Conservation (phyloP, 2,329 filamentous ascomycete species). For the Aspergillus pseudoviridinutans region DNA sequence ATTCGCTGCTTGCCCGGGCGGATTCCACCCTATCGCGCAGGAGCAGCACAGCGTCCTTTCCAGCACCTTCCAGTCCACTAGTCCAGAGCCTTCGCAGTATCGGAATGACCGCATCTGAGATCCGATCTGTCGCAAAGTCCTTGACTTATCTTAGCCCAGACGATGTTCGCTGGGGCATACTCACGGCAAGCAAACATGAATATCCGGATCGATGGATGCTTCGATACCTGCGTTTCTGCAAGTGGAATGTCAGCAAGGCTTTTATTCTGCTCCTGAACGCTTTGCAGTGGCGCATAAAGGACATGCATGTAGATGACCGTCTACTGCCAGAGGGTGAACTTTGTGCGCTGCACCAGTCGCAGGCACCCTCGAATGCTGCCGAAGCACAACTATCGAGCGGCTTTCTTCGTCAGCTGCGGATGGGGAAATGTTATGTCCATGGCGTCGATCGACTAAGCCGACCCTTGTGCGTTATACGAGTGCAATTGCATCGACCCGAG, state of each 20-base stretch:
- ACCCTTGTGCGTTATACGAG: conserved; percentile 78
- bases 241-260: conserved; percentile 89
- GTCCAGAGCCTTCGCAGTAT: conserved; percentile 6
- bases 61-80: conserved; percentile 4
- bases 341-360: conserved; percentile 55
- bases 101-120: conserved; percentile 41
- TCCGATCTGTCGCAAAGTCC: conserved; percentile 73
- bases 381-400: conserved; percentile 64
- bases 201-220: conserved; percentile 79
- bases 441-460: conserved; percentile 74
- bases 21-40: conserved; percentile 43
- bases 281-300: conserved; percentile 77
- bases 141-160: conserved; percentile 71
- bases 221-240: conserved; percentile 73
- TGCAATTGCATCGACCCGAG: conserved; percentile 72
- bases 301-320: conserved; percentile 81
- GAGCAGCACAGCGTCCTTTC: conserved; percentile 70
- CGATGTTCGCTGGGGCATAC: conserved; percentile 71
- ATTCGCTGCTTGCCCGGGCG: conserved; percentile 33
- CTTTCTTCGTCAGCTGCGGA: conserved; percentile 72
- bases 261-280: conserved; percentile 86
- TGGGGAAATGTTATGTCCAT: conserved; percentile 87
- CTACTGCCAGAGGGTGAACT: conserved; percentile 72
- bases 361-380: conserved; percentile 24
- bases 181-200: conserved; percentile 89